phyloP scores from a whole-genome alignment of 495 filamentous ascomycete genomes.

The Xylaria castorea region DNA sequence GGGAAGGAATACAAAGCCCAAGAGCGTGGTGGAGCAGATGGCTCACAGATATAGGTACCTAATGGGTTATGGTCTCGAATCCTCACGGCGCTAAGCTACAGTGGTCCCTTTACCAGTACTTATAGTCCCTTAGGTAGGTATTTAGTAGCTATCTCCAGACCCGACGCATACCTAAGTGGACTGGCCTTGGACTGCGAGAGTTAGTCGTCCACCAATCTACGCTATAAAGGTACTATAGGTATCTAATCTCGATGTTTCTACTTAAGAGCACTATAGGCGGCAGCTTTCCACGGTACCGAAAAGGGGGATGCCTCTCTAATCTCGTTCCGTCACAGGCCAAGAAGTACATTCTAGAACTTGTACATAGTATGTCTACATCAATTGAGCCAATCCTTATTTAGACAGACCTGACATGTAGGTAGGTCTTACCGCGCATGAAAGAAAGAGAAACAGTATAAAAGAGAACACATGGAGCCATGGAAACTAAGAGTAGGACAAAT shows the following conservation, averaged over 20 bases:
- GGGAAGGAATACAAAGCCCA: slow-evolving; percentile 7
- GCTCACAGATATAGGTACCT: slow-evolving; percentile 15
- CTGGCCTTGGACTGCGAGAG: slow-evolving; percentile 1
- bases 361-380: neutral
- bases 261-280: neutral
- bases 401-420: neutral
- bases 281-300: neutral
- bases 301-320: slow-evolving; percentile 3
- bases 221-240: neutral
- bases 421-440: neutral
- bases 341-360: slow-evolving; percentile 7
- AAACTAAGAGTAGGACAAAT: neutral
- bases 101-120: neutral
- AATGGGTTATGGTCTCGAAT: slow-evolving; percentile 1
- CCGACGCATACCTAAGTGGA: slow-evolving; percentile 8
- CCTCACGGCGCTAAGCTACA: neutral
- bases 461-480: neutral
- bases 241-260: neutral
- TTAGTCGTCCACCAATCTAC: neutral
- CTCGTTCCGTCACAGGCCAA: slow-evolving; percentile 1
- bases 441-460: neutral
- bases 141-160: slow-evolving; percentile 6
- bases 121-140: neutral
- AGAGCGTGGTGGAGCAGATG: slow-evolving; percentile 7
- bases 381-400: neutral